A percentile compares a stretch with the other conserved stretches of the same genome.
Conservation (phyloP, 2,329 filamentous ascomycete species). For the Plectosphaerella sp. region DNA sequence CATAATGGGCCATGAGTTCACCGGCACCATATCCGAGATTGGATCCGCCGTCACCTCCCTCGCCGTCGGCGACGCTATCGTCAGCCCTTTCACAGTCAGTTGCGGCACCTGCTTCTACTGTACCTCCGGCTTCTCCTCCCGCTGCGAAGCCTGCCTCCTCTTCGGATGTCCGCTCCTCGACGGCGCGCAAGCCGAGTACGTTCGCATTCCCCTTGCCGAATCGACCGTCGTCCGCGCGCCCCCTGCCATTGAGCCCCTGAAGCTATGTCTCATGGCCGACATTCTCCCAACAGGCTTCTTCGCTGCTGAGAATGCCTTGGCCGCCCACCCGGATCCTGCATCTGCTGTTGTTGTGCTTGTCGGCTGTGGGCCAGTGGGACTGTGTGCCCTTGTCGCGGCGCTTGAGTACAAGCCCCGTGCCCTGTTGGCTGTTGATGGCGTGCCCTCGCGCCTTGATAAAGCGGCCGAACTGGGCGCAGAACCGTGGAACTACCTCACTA, state of each 20-base stretch:
- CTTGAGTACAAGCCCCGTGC: slow-evolving; percentile 69
- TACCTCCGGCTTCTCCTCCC: slow-evolving; percentile 70
- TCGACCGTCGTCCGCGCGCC: slow-evolving; percentile 69
- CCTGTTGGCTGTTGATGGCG: slow-evolving; percentile 74
- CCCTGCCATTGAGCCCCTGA: slow-evolving; percentile 28
- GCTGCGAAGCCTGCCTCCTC: slow-evolving; percentile 74
- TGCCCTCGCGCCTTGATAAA: slow-evolving; percentile 68
- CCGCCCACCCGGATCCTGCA: not conserved
- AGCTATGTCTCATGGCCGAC: slow-evolving; percentile 69
- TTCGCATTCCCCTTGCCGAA: slow-evolving; percentile 77
- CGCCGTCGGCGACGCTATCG: slow-evolving; percentile 63
- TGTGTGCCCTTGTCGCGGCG: slow-evolving; percentile 77
- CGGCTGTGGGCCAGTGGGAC: slow-evolving; percentile 80
- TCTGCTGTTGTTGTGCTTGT: slow-evolving; percentile 62
- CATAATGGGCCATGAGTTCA: slow-evolving; percentile 63
- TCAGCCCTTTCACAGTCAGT: slow-evolving; percentile 84
- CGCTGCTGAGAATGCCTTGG: slow-evolving; percentile 45
- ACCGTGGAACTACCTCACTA: slow-evolving; percentile 70
- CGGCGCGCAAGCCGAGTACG: slow-evolving; percentile 83
- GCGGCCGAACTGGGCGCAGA: slow-evolving; percentile 74
- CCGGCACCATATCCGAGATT: slow-evolving; percentile 49
- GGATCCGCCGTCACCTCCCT: slow-evolving; percentile 51
- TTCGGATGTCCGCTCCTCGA: slow-evolving; percentile 86
- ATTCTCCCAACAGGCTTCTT: slow-evolving; percentile 89
- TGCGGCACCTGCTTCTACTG: slow-evolving; percentile 72